Percentiles rank a stretch among this genome's conserved stretches.
phyloP scores from a whole-genome alignment of 2,329 filamentous ascomycete genomes.

The Exserohilum turcica region DNA sequence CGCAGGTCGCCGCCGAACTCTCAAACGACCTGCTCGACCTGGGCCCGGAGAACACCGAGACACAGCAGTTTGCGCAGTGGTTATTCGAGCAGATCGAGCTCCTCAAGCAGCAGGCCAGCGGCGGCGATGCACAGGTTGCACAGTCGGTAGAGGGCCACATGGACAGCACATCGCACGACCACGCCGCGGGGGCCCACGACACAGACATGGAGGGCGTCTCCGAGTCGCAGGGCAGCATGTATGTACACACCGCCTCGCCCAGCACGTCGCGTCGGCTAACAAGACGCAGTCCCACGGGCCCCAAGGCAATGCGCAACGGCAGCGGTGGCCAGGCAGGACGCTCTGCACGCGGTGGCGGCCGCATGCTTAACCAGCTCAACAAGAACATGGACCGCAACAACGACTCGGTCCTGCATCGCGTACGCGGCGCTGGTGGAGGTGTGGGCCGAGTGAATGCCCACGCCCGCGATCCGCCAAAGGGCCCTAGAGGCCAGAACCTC shows the following conservation, averaged over 20 bases:
- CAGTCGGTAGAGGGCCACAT: constrained; percentile 28
- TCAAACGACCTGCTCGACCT: constrained; percentile 84
- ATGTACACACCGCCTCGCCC: constrained; percentile 29
- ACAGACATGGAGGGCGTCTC: constrained; percentile 71
- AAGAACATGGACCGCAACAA: constrained; percentile 78
- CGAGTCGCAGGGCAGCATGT: constrained; percentile 53
- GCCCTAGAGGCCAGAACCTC: constrained; percentile 62
- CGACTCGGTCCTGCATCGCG: constrained; percentile 79
- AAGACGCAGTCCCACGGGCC: constrained; percentile 84
- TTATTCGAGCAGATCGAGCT: constrained; percentile 83
- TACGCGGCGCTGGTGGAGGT: constrained; percentile 72
- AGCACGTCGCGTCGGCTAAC: constrained; percentile 23
- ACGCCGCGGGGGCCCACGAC: constrained; percentile 56
- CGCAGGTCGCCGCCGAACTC: constrained; percentile 86
- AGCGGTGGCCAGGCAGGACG: constrained; percentile 43
- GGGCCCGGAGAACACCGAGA: constrained; percentile 79
- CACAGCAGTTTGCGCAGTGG: constrained; percentile 86
- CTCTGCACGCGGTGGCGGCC: constrained; percentile 68
- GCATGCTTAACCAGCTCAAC: constrained; percentile 83
- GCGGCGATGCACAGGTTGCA: constrained; percentile 36
- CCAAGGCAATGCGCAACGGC: constrained; percentile 88
- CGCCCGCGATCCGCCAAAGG: constrained; percentile 69
- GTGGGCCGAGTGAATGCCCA: constrained; percentile 83
- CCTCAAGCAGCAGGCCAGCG: constrained; percentile 69
- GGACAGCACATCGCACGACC: constrained; percentile 31